These are phyloP conservation scores for Agarophyton chilense DNA, from an alignment of 23 red algal genomes.

Conservation along the genomic window DNA sequence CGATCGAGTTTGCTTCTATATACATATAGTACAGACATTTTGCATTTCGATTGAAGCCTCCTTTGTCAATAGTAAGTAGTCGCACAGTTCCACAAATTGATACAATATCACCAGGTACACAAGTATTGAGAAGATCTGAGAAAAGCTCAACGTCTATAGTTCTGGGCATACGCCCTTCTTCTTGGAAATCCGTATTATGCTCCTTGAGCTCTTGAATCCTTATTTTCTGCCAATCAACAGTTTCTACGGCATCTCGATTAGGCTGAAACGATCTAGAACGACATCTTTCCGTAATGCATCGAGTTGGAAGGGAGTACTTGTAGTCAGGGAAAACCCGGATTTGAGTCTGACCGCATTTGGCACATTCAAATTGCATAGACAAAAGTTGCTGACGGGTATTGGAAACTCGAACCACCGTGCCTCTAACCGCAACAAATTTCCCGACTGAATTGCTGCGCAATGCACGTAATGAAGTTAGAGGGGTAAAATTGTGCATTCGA, in stretches of 20 bases:
- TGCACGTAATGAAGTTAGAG: conserved; percentile 57
- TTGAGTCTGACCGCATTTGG: conserved; percentile 63
- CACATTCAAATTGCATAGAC: conserved; percentile 90
- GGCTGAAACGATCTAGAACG: conserved; percentile 81
- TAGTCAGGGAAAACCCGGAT: conserved; percentile 76
- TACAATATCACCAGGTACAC: conserved; percentile 92
- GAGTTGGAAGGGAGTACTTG: conserved; percentile 67
- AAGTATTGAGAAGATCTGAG: conserved; percentile 85
- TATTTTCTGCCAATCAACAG: conserved; percentile 94
- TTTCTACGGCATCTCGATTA: conserved; percentile 66
- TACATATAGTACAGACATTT: conserved; percentile 93
- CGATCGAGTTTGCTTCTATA: conserved; percentile 90
- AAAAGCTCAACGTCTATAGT: conserved; percentile 91
- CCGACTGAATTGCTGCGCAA: conserved; percentile 75
- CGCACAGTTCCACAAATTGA: conserved; percentile 82
- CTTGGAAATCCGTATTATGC: conserved; percentile 30
- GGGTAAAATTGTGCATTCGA: conserved; percentile 72
- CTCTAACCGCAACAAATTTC: conserved; percentile 72
- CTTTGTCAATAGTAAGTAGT: conserved; percentile 71
- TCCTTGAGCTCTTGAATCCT: conserved; percentile 90
- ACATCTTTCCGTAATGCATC: conserved; percentile 69
- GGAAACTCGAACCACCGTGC: conserved; percentile 88
- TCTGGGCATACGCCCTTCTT: conserved; percentile 92
- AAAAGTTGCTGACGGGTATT: conserved; percentile 84
- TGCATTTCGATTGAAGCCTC: conserved; percentile 46